Evolutionary conservation across 2,329 filamentous ascomycete genomes (phyloP).

Genomic region (Sporothrix globosa): DNA sequence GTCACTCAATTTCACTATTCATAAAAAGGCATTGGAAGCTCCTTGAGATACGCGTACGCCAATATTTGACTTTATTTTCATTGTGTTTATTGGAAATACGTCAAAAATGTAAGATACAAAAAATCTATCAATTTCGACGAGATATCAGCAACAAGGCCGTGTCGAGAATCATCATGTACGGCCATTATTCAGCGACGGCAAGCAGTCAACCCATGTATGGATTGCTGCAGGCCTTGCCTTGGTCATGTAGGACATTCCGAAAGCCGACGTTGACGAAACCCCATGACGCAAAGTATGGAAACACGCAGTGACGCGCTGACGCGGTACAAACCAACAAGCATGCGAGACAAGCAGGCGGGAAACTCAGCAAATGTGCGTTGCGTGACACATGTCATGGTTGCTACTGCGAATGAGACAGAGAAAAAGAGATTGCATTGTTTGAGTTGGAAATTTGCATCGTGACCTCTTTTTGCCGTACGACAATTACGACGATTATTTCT

Average conservation of each 20-base stretch:
- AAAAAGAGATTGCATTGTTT: not conserved
- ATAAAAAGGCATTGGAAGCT: no score
- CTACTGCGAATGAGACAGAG: not conserved
- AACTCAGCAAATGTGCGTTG: not conserved
- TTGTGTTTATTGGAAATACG: no score
- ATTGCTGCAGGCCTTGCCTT: not conserved
- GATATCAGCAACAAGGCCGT: not conserved
- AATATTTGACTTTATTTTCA: no score
- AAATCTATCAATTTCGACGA: not conserved
- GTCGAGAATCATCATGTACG: not conserved
- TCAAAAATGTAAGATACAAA: no score
- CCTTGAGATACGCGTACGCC: no score
- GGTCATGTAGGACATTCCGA: slow-evolving; percentile 2
- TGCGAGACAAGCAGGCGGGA: no score
- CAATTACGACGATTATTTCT: no score
- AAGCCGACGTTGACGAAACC: not conserved
- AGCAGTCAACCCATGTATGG: not conserved
- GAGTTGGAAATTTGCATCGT: no score
- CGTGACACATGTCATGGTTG: not conserved
- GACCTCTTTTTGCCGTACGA: no score
- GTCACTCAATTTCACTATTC: no score
- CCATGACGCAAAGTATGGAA: not conserved
- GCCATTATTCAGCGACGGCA: not conserved
- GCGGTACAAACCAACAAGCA: not conserved
- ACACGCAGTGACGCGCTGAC: not conserved